Evolutionary conservation across 441 rosid species (phyloP), one percentile per base, ranked within the genome.

Genomic region (Daphne laureola): DNA sequence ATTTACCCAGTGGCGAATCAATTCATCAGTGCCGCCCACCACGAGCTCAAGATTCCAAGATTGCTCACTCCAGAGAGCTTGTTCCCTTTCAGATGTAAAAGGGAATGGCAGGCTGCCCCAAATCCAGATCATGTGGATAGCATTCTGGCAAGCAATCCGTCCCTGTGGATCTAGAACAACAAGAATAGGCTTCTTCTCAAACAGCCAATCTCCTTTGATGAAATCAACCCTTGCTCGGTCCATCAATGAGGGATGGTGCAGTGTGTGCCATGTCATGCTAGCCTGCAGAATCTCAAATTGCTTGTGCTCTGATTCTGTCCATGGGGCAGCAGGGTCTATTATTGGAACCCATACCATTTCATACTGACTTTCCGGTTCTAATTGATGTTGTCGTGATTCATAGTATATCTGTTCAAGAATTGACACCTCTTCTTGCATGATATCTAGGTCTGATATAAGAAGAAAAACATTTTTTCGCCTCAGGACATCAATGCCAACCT

Each of bases 71-170:
- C 96, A 91, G 0, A 88, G 78, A 54, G 65, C 75, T 23, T 73
- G 81, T 59, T 84, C 93, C 60, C 73, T 78, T 40, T 45, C 27
- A 57, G 66, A 72, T n/a, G 83, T 86, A 79, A 89, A 92, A 61
- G 98, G 96, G 67, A 75, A 86, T 60, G 98, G 91, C 43, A 51
- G 36, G 62, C 69, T 74, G 17, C 86, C 84, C 94, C 96, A 86
- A 65, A 89, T 81, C 83, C 87, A 80, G 76, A 86, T 81, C 96
- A 92, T 86, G 70, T 84, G 86, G 62, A 92, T 75, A 12, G 98
- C 94, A 58, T 89, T 86, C 15, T 75, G 88, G 72, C 78, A 74
- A 56, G 69, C 80, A 27, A 82, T 90, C 43, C 69, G 78, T 44
- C 91, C 96, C 25, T 86, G 94, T 0, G 78, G 91, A 54, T 86